These are phyloP conservation scores for Candida argentea DNA, from an alignment of 805 yeast genomes.

Conservation along the genomic window DNA sequence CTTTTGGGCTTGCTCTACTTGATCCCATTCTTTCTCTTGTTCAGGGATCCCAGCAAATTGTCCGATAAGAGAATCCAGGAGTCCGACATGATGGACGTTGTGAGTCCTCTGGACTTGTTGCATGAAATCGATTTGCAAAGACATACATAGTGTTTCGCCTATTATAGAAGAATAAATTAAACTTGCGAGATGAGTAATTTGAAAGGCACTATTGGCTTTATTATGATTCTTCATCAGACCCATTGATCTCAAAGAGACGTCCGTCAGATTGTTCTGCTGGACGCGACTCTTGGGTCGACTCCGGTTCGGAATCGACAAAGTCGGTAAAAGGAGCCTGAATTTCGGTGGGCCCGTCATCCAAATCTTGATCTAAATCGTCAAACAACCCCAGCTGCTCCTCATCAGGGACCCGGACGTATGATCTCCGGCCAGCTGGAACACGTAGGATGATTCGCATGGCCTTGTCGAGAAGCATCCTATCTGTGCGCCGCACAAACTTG, in stretches of 20 bases:
- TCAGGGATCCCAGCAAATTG: constrained; percentile 13
- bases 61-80: constrained; percentile 27
- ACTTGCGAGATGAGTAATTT: no score
- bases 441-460: constrained; percentile 20
- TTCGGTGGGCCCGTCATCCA: constrained; percentile 27
- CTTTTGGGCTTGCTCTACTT: constrained; percentile 30
- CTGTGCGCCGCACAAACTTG: constrained; percentile 24
- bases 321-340: constrained; percentile 13
- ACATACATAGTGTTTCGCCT: constrained; percentile 8
- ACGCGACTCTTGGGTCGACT: constrained; percentile 10
- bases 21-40: constrained; percentile 28
- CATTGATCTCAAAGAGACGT: constrained; percentile 24
- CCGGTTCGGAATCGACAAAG: constrained; percentile 12
- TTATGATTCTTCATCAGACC: constrained; percentile 9
- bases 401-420: constrained; percentile 32
- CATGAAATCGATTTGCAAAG: constrained; percentile 37
- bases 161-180: no score
- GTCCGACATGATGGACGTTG: constrained; percentile 34
- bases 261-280: constrained; percentile 9
- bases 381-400: constrained; percentile 32
- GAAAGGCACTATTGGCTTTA: not conserved
- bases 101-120: constrained; percentile 32
- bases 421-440: constrained; percentile 29
- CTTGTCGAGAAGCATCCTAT: constrained; percentile 22
- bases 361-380: constrained; percentile 30